These are phyloP conservation scores for Fusarium aywerte DNA, from an alignment of 2,329 filamentous ascomycete genomes.

Conservation along the genomic window DNA sequence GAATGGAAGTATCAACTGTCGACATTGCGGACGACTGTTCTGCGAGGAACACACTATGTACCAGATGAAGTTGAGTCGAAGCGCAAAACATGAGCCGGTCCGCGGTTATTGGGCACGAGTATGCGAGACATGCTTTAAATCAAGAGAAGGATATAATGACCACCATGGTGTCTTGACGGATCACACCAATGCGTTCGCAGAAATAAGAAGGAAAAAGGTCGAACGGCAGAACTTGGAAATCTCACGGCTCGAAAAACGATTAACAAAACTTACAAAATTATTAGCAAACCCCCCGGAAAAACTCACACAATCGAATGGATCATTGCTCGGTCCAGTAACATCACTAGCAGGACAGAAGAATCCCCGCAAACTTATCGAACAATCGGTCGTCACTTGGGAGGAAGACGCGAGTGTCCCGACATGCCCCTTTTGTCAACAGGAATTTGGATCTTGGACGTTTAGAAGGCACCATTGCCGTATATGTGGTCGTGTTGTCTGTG, in stretches of 20 bases:
- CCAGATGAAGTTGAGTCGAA: conserved; percentile 95
- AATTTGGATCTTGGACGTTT: conserved; percentile 93
- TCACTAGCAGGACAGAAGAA: conserved; percentile 75
- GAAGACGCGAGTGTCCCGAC: conserved; percentile 82
- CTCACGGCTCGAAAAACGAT: conserved; percentile 87
- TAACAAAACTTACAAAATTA: conserved; percentile 89
- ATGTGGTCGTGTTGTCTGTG: conserved; percentile 93
- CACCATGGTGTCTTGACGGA: conserved; percentile 77
- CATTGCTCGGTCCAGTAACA: conserved; percentile 69
- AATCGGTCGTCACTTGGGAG: conserved; percentile 94
- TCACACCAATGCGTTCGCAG: conserved; percentile 76
- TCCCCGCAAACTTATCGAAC: conserved; percentile 83
- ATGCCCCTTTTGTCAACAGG: conserved; percentile 96
- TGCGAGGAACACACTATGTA: conserved; percentile 99
- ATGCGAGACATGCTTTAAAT: conserved; percentile 99
- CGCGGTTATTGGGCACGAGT: conserved; percentile 93
- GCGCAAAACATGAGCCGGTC: conserved; percentile 88
- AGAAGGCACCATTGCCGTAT: conserved; percentile 93
- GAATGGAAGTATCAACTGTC: conserved; percentile 89
- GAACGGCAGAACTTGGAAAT: conserved; percentile 90
- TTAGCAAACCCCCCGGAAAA: conserved; percentile 80
- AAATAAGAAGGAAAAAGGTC: conserved; percentile 78
- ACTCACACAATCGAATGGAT: conserved; percentile 61
- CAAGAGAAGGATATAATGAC: conserved; percentile 93
- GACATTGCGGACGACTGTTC: conserved; percentile 91